These are phyloP conservation scores for Aureobasidium melanogenum DNA, from an alignment of 2,329 filamentous ascomycete species.

Conservation along the genomic window DNA sequence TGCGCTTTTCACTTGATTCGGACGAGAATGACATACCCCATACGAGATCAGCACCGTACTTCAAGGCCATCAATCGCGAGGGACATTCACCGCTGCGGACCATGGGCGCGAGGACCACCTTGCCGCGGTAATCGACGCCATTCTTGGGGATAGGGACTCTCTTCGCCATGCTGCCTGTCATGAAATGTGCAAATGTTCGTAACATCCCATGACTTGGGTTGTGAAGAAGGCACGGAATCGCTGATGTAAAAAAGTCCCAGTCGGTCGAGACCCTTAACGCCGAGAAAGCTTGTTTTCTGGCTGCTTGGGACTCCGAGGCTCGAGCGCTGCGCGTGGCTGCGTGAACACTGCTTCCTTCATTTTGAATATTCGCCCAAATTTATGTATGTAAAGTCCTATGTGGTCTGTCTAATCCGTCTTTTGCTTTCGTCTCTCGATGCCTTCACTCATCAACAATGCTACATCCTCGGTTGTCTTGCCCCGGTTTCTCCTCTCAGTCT, in stretches of 20 bases:
- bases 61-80: conserved; percentile 75
- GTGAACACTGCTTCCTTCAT: not conserved
- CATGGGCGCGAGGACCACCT: conserved; percentile 94
- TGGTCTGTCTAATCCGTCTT: conserved; percentile 22
- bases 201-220: conserved; percentile 29
- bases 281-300: not conserved
- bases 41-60: conserved; percentile 93
- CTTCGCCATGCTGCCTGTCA: conserved; percentile 30
- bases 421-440: conserved; percentile 38
- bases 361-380: not conserved
- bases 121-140: conserved; percentile 89
- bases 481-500: conserved; percentile 46
- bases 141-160: conserved; percentile 75
- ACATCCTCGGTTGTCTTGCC: conserved; percentile 52
- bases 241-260: not conserved
- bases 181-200: conserved; percentile 25
- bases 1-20: too few relatives aligned
- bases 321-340: not conserved
- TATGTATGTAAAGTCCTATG: not conserved
- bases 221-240: not conserved
- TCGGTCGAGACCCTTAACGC: conserved; percentile 1
- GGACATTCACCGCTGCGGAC: conserved; percentile 94
- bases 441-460: conserved; percentile 37
- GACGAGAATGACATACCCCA: conserved; percentile 57
- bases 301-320: not conserved